Evolutionary conservation across 169 alveolate genomes (phyloP).

Genomic region (Plasmodium gonderi): DNA sequence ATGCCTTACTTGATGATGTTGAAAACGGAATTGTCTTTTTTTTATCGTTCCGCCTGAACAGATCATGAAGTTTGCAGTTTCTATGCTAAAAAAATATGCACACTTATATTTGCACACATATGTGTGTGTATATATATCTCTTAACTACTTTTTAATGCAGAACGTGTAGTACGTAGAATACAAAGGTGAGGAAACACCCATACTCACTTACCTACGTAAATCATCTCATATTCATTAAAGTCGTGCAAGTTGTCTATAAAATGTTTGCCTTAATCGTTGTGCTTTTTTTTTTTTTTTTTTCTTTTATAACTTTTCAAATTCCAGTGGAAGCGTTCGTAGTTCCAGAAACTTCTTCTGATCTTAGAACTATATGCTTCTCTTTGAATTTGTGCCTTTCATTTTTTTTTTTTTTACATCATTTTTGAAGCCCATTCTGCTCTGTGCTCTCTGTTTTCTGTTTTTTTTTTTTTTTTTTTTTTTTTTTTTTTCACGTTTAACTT

Average conservation of each 20-base stretch:
- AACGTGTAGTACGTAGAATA: not conserved
- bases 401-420: not conserved
- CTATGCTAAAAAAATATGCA: not conserved
- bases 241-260: not conserved
- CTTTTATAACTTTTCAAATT: not conserved
- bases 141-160: not conserved
- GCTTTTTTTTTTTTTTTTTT: not conserved
- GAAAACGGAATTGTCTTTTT: not conserved
- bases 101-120: not conserved
- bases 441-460: too few species aligned
- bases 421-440: not conserved
- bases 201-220: not conserved
- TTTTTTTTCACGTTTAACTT: too few species aligned
- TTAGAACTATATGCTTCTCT: not conserved
- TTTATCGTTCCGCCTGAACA: not conserved
- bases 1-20: not conserved
- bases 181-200: not conserved
- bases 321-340: not conserved
- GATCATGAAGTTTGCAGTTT: not conserved
- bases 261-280: not conserved
- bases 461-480: too few species aligned
- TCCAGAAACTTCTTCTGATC: not conserved
- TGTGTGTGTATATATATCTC: not conserved
- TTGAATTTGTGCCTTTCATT: not conserved
- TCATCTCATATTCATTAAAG: not conserved